Percentiles rank a stretch among this genome's conserved stretches.
These are phyloP conservation scores for Seiridium cupressi DNA, from an alignment of 2,329 filamentous ascomycete species.

Conservation along the genomic window DNA sequence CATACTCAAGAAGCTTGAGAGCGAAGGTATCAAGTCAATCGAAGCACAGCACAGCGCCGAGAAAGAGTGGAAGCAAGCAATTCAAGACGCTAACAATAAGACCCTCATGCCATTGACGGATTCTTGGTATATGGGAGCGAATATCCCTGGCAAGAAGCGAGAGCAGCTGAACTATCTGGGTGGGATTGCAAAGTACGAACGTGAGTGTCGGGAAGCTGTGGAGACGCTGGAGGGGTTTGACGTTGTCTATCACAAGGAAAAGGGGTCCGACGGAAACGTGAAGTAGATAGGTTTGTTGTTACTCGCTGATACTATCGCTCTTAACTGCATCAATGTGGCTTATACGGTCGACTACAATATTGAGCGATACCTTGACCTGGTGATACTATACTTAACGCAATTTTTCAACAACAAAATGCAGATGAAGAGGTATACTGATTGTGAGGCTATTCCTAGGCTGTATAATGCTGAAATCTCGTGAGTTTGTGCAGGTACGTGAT, in stretches of 20 bases:
- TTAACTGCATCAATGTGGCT: too few species aligned
- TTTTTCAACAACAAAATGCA: too few species aligned
- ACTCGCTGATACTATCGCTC: too few species aligned
- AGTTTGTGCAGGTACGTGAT: too few species aligned
- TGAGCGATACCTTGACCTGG: too few species aligned
- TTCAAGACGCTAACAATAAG: background rate
- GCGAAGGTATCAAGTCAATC: background rate
- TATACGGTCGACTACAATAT: too few species aligned
- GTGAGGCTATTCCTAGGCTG: too few species aligned
- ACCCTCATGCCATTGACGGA: background rate
- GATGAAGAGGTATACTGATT: too few species aligned
- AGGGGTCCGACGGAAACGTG: too few species aligned
- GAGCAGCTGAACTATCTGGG: constrained; percentile 1
- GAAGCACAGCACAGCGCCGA: background rate
- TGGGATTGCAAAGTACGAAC: background rate
- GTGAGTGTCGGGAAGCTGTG: background rate
- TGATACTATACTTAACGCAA: too few species aligned
- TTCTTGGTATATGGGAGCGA: constrained; percentile 2
- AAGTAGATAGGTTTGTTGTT: too few species aligned
- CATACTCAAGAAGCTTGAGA: background rate
- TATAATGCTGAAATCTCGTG: too few species aligned
- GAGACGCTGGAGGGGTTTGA: background rate
- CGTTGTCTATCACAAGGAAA: background rate
- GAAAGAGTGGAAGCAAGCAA: background rate
- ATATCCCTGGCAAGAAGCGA: background rate